A percentile compares a stretch with the other conserved stretches of the same genome.
Conservation (phyloP, 371 early-diverging fungal genomes). For the Fennellomyces sp. region DNA sequence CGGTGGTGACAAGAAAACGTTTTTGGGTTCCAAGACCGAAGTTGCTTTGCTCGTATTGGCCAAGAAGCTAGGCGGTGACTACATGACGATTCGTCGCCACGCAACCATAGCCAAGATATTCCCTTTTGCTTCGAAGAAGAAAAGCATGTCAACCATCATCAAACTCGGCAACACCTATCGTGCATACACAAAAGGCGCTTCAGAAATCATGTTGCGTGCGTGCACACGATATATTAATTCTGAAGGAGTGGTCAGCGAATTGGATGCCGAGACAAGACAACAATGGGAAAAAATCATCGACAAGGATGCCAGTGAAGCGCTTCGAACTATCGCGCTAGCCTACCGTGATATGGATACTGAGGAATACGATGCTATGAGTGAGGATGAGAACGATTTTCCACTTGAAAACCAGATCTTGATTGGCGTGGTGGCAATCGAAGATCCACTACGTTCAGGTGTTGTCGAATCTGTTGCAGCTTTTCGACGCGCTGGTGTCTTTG, state of each 20-base stretch:
- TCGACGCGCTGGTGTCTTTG: slow-evolving; percentile 87
- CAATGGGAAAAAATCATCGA: slow-evolving; percentile 69
- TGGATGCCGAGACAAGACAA: slow-evolving; percentile 50
- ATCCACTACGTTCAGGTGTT: slow-evolving; percentile 92
- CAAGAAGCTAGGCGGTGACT: slow-evolving; percentile 66
- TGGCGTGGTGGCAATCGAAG: slow-evolving; percentile 90
- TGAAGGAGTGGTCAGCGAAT: slow-evolving; percentile 50
- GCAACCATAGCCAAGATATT: slow-evolving; percentile 60
- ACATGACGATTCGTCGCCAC: slow-evolving; percentile 59
- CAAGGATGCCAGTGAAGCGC: slow-evolving; percentile 77
- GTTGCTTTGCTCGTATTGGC: slow-evolving; percentile 83
- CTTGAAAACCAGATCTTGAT: slow-evolving; percentile 67
- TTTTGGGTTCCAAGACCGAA: slow-evolving; percentile 94
- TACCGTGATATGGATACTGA: slow-evolving; percentile 67
- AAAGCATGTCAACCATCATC: slow-evolving; percentile 78
- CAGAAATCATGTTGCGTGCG: slow-evolving; percentile 75
- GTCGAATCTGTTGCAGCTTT: slow-evolving; percentile 81
- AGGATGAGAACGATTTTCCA: slow-evolving; percentile 59
- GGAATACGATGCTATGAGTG: slow-evolving; percentile 7
- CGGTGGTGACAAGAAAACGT: slow-evolving; percentile 66
- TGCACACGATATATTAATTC: slow-evolving; percentile 65
- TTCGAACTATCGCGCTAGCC: slow-evolving; percentile 88
- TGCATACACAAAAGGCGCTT: slow-evolving; percentile 80
- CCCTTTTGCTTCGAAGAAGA: slow-evolving; percentile 81
- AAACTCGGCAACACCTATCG: slow-evolving; percentile 54